A percentile compares a stretch with the other conserved stretches of the same genome.
phyloP scores from a whole-genome alignment of 78 protist species.

The Speleostelium caveatum region DNA sequence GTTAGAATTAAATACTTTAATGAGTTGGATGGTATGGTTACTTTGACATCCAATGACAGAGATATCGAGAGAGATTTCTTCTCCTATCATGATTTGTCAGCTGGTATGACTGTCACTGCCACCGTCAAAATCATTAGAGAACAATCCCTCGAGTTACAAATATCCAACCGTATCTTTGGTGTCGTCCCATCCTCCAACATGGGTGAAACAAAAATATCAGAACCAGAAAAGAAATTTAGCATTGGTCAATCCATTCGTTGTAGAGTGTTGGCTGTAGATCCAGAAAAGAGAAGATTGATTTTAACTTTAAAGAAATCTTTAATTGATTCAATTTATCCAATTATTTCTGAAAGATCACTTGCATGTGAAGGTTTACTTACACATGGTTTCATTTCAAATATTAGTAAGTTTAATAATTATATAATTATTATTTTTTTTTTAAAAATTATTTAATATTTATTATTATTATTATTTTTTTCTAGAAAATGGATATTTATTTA shows the following conservation, averaged over 20 bases:
- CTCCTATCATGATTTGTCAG: slow-evolving; percentile 13
- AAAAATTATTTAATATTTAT: too few species aligned
- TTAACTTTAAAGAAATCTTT: slow-evolving; percentile 54
- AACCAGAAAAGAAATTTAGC: slow-evolving; percentile 38
- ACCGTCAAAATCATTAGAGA: slow-evolving; percentile 31
- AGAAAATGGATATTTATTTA: slow-evolving; percentile 9
- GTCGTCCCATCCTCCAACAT: slow-evolving; percentile 41
- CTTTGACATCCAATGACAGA: slow-evolving; percentile 2
- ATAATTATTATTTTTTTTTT: too few species aligned
- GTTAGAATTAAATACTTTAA: slow-evolving; percentile 43
- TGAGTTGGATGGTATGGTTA: slow-evolving; percentile 32
- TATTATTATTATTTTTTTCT: too few species aligned
- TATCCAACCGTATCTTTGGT: slow-evolving; percentile 17
- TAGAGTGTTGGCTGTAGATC: slow-evolving; percentile 36
- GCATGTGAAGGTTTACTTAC: slow-evolving; percentile 16
- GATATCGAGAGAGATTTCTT: slow-evolving; percentile 14
- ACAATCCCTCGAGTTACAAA: slow-evolving; percentile 30
- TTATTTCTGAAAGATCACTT: neutral
- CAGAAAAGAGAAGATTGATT: slow-evolving; percentile 47
- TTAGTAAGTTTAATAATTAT: too few species aligned
- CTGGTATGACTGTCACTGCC: slow-evolving; percentile 37
- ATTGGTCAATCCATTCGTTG: slow-evolving; percentile 37
- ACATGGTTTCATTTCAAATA: slow-evolving; percentile 60
- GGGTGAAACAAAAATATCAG: slow-evolving; percentile 2
- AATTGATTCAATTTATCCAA: slow-evolving; percentile 31